phyloP scores from a whole-genome alignment of 2,329 filamentous ascomycete genomes.

The Alternaria triticina region DNA sequence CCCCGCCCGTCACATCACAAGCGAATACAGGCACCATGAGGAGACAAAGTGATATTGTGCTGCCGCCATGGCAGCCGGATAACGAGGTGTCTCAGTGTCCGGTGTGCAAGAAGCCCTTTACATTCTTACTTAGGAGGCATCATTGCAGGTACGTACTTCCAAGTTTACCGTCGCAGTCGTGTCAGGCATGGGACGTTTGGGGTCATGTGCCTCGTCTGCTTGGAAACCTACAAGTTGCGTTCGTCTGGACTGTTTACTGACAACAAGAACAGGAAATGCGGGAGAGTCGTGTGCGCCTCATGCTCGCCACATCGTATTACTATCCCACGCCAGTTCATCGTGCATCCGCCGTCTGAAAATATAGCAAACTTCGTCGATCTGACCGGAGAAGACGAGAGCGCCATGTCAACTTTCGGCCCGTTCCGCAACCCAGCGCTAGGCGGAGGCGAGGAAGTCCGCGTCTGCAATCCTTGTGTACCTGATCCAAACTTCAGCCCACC shows the following conservation, averaged over 20 bases:
- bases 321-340: conserved; percentile 91
- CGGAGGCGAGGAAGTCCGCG: conserved; percentile 71
- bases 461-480: conserved; percentile 76
- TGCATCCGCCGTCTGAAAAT: conserved; percentile 65
- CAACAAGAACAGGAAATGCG: conserved; percentile 72
- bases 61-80: conserved; percentile 90
- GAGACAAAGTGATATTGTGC: conserved; percentile 55
- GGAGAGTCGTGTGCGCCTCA: conserved; percentile 84
- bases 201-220: not conserved
- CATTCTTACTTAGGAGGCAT: conserved; percentile 86
- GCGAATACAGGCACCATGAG: conserved; percentile 16
- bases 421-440: conserved; percentile 60
- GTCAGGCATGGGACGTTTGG: not conserved
- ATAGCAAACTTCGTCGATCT: conserved; percentile 51
- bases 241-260: not conserved
- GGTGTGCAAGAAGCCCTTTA: conserved; percentile 81
- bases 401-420: conserved; percentile 36
- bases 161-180: not conserved
- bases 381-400: conserved; percentile 48
- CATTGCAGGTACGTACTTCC: conserved; percentile 74
- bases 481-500: conserved; percentile 69
- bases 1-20: conserved; percentile 17
- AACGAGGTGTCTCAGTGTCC: conserved; percentile 81
- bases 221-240: not conserved
- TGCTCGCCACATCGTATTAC: conserved; percentile 96